Conservation (phyloP, 202 grass and related monocot genomes). For the Schoenoplectus tabernaemontani region DNA sequence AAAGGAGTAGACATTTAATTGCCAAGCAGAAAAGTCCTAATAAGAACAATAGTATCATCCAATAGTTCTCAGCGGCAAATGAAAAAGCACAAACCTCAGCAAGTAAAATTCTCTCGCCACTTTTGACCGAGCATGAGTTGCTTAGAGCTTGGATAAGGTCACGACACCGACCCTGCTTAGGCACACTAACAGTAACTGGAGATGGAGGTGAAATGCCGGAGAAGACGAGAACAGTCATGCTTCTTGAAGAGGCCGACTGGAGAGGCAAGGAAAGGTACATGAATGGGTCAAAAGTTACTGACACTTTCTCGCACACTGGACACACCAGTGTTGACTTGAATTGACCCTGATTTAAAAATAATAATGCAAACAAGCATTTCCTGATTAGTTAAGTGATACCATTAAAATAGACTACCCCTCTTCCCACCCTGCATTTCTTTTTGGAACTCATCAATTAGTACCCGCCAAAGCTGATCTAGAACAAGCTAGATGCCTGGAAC, state of each 20-base stretch:
- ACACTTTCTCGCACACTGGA: constrained; percentile 85
- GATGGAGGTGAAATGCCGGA: constrained; percentile 58
- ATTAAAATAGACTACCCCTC: background rate
- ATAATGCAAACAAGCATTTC: background rate
- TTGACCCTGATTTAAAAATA: constrained; percentile 53
- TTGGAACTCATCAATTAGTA: background rate
- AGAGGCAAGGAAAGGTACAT: constrained; percentile 98
- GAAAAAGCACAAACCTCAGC: constrained; percentile 64
- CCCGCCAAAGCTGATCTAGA: background rate
- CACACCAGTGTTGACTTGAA: constrained; percentile 99
- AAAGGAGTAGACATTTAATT: background rate
- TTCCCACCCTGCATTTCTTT: background rate
- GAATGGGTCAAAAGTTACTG: constrained; percentile 98
- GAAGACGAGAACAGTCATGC: constrained; percentile 61
- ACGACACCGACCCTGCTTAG: constrained; percentile 82
- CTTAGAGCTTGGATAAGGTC: constrained; percentile 81
- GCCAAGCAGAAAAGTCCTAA: background rate
- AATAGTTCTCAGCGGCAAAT: background rate
- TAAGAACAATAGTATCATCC: background rate
- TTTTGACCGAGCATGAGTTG: constrained; percentile 66
- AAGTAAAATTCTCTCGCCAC: constrained; percentile 79
- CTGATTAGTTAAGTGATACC: constrained; percentile 15
- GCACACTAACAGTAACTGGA: constrained; percentile 77
- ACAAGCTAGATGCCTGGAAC: background rate
- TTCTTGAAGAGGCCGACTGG: constrained; percentile 83